Evolutionary conservation across 2,329 filamentous ascomycete species (phyloP).

Genomic region (Neopestalotiopsis sp.): DNA sequence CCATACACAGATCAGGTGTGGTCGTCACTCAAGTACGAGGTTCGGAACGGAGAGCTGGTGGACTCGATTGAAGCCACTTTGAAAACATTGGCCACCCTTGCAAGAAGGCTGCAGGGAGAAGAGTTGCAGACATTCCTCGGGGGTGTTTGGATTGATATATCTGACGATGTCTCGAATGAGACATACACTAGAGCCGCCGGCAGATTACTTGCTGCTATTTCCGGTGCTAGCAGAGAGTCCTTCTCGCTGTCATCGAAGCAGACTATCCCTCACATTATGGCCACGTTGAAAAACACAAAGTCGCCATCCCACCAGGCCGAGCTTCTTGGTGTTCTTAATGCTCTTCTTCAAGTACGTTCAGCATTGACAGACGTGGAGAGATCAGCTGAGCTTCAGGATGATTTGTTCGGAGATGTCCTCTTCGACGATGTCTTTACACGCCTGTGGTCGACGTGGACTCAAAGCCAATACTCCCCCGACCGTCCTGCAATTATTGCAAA

Average conservation of each 20-base stretch:
- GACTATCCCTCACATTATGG: conserved; percentile 52
- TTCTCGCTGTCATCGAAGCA: conserved; percentile 54
- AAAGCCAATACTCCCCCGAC: conserved; percentile 23
- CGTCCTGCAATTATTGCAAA: conserved; percentile 30
- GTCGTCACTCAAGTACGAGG: conserved; percentile 67
- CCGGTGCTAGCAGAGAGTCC: conserved; percentile 51
- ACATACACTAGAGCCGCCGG: conserved; percentile 59
- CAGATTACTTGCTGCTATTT: conserved; percentile 54
- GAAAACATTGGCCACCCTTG: conserved; percentile 56
- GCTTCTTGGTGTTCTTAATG: conserved; percentile 55
- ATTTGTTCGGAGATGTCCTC: conserved; percentile 35
- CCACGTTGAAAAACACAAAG: conserved; percentile 55
- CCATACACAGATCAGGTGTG: conserved; percentile 59
- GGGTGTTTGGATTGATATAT: conserved; percentile 56
- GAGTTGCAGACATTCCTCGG: conserved; percentile 52
- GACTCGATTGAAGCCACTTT: conserved; percentile 62
- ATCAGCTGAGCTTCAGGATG: conserved; percentile 23
- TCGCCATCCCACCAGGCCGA: conserved; percentile 56
- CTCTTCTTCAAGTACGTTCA: conserved; percentile 44
- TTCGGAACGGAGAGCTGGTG: conserved; percentile 63
- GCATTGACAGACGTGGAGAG: conserved; percentile 21
- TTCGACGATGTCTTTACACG: conserved; percentile 33
- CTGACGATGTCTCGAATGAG: conserved; percentile 57
- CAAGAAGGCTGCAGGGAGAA: conserved; percentile 49
- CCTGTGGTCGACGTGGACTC: conserved; percentile 30